Base-by-base conservation (phyloP, 1,284 basidiomycete species). In the Kalmanozyma brasiliensis region DNA sequence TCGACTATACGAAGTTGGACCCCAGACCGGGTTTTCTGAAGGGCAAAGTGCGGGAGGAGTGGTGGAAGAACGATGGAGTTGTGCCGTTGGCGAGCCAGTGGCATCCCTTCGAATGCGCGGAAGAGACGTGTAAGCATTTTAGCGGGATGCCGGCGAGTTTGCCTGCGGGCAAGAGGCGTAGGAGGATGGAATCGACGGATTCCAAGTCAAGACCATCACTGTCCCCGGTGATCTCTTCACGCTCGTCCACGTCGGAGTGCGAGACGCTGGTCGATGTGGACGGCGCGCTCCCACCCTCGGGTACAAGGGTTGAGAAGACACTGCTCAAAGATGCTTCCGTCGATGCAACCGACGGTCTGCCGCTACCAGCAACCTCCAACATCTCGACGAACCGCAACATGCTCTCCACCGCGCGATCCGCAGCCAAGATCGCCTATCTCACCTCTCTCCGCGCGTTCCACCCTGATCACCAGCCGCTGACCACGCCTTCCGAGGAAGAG, bases 1-100 rank as follows among this genome's bases (percentile, higher is more conserved):
- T 65, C 22, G 61, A 73, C 53, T 70, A 69, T 32, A 35, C 49
- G 1, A 29, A 36, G 3, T 23, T 67, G 30, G 35, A 46, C 22
- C 59, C 69, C 0, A 1, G 19, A 3, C 61, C 61, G 10, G 44
- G 37, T 7, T 60, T 58, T 37, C 16, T 55, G 49, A 24, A 8
- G 17, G 13, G 20, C 23, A 20, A 24, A 9, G 26, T 8, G 32
- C 4, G 6, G 8, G 17, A 36, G 17, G 37, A 32, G 0, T 75
- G 73, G 73, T 69, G 61, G 56, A 47, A 49, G 9, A 75, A 75
- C 40, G 73, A 75, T 32, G 73, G 73, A 2, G 66, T 75, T 11
- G 71, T 75, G 5, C 73, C 73, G 3, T 29, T 75, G 0, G 73
- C 73, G 4, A 62, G 56, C 16, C 73, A 75, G 41, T 74, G 58